These are phyloP conservation scores for Stenogyne calaminthoides DNA, from an alignment of 305 asterid genomes.

Conservation along the genomic window DNA sequence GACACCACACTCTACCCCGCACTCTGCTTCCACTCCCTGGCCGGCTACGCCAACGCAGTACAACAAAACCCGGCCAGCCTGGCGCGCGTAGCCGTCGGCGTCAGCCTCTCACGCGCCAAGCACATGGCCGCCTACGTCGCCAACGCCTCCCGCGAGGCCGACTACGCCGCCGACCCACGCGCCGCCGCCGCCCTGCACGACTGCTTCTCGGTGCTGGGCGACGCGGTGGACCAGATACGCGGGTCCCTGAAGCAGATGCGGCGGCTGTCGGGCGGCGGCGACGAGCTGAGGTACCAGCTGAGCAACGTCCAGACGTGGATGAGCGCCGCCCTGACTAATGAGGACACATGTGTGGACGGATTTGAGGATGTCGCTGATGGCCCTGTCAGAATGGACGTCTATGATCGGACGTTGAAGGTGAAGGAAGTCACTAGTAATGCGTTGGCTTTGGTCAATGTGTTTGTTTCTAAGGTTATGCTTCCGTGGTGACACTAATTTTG, in stretches of 20 bases:
- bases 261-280: slow-evolving; percentile 37
- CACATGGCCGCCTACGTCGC: slow-evolving; percentile 47
- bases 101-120: slow-evolving; percentile 60
- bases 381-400: slow-evolving; percentile 34
- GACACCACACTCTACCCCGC: slow-evolving; percentile 63
- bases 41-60: slow-evolving; percentile 57
- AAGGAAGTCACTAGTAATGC: slow-evolving; percentile 62
- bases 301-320: slow-evolving; percentile 69
- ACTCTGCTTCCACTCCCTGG: slow-evolving; percentile 64
- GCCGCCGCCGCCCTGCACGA: slow-evolving; percentile 67
- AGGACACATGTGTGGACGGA: slow-evolving; percentile 62
- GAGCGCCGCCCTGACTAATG: slow-evolving; percentile 65
- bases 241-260: slow-evolving; percentile 72
- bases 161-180: slow-evolving; percentile 49
- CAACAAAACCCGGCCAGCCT: slow-evolving; percentile 64
- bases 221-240: slow-evolving; percentile 65
- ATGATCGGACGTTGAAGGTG: slow-evolving; percentile 39
- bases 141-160: slow-evolving; percentile 51
- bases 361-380: slow-evolving; percentile 41
- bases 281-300: slow-evolving; percentile 44
- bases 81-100: slow-evolving; percentile 64
- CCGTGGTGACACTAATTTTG: slow-evolving; percentile 8
- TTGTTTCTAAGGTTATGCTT: slow-evolving; percentile 40
- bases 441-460: slow-evolving; percentile 66
- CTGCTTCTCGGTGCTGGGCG: slow-evolving; percentile 56